phyloP scores from a whole-genome alignment of 2,329 filamentous ascomycete species.

The Colletotrichum sp. region DNA sequence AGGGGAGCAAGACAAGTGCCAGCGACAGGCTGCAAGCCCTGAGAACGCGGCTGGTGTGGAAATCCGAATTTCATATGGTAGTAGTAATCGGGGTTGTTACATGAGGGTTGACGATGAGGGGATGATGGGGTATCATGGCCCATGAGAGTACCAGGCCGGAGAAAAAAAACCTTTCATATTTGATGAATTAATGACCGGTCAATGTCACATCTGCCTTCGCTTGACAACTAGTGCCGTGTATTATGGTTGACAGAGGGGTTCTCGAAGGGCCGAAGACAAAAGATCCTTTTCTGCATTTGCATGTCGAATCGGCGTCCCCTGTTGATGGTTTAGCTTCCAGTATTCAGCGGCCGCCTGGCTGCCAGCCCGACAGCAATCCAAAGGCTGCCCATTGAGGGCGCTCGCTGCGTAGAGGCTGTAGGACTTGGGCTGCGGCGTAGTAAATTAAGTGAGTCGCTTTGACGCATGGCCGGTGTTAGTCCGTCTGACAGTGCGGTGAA shows the following conservation, averaged over 20 bases:
- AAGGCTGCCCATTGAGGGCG: not conserved
- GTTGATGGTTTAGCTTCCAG: not conserved
- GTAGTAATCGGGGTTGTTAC: not conserved
- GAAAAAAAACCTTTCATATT: not conserved
- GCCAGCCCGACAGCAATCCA: not conserved
- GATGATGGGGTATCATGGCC: not conserved
- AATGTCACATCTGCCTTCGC: not conserved
- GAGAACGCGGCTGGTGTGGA: not conserved
- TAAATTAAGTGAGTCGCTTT: slow-evolving; percentile 8
- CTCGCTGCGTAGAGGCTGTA: not conserved
- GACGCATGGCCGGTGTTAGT: slow-evolving; percentile 1
- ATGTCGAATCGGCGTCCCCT: not conserved
- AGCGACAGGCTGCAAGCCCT: not conserved
- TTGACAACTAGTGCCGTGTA: not conserved
- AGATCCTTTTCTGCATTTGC: slow-evolving; percentile 14
- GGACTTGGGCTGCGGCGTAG: not conserved
- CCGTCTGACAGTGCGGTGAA: not conserved
- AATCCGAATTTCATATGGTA: not conserved
- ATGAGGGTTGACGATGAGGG: not conserved
- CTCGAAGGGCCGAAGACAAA: slow-evolving; percentile 12
- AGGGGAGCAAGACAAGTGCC: not conserved
- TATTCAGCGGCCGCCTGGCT: not conserved
- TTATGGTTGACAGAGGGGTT: not conserved
- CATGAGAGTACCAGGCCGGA: not conserved
- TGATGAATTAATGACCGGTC: not conserved